These are phyloP conservation scores for Coemansia erecta DNA, from an alignment of 192 early-diverging fungal genomes.

Conservation along the genomic window DNA sequence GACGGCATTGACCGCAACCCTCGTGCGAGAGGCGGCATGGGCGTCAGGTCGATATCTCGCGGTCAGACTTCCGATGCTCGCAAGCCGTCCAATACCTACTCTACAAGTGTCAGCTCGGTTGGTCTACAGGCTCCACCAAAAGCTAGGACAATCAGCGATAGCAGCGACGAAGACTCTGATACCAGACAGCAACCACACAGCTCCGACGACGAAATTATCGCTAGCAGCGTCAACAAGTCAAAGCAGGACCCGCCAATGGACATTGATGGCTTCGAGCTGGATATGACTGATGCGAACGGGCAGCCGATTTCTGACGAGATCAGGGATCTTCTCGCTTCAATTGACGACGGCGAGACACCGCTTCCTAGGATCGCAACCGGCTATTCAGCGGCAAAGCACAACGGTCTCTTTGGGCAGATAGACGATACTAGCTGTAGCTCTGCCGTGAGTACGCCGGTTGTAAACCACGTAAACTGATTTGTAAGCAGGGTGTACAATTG, in stretches of 20 bases:
- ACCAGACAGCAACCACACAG: neutral
- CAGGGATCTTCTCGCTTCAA: conserved; percentile 41
- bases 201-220: neutral
- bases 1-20: neutral
- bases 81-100: neutral
- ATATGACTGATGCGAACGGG: conserved; percentile 12
- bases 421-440: conserved; percentile 18
- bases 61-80: neutral
- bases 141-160: neutral
- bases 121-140: neutral
- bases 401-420: neutral
- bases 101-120: conserved; percentile 7
- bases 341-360: conserved; percentile 15
- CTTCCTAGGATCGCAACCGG: neutral
- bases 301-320: conserved; percentile 36
- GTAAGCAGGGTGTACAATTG: neutral
- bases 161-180: neutral
- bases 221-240: too few species aligned
- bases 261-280: neutral
- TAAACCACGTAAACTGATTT: conserved; percentile 26
- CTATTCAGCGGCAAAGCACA: neutral
- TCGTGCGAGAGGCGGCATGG: neutral
- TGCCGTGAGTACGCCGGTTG: conserved; percentile 37
- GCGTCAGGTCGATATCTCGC: neutral
- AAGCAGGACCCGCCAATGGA: neutral